Evolutionary conservation across 768 basidiomycete species (phyloP), one percentile per base, ranked within the genome.

Genomic region (Macrolepiota dolichaula): DNA sequence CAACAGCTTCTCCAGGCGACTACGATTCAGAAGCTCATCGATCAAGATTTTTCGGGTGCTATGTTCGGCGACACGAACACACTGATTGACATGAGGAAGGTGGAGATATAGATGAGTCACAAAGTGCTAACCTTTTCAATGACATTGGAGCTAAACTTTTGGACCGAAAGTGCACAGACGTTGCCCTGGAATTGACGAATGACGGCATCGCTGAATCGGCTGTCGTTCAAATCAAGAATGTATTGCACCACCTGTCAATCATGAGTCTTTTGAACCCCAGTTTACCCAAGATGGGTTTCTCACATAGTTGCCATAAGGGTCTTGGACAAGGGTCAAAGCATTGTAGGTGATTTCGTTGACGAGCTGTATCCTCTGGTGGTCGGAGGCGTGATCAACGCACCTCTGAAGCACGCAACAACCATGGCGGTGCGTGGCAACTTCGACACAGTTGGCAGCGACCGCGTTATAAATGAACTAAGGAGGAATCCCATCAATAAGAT

Each of bases 331-430:
- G 4, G 96, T 98, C 65, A 99, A 82, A 1, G 96, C 96, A 68
- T 98, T 96, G 79, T 92, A 98, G 13, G 96, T 98, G 75, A 99
- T 99, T 81, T 99, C 97, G 62, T 94, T 96, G 59, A 99, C 97
- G 40, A 99, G 85, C 75, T 98, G 97, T 60, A 96, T 81, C 46
- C 96, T 89, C 71, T 99, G 97, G 59, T 89, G 85, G 66, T 98
- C 95, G 4, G 95, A 95, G 0, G 97, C 97, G 69, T 99, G 97
- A 70, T 99, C 97, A 68, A 99, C 92, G 75, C 96, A 98, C 62
- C 97, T 86, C 74, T 99, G 97, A 47, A 99, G 80, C 57, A 99
- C 97, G 73, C 97, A 99, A 75, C 97, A 98, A 15, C 97, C 97
- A 70, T 99, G 97, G 64, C 94, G 91, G 70, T 96, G 94, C 49